Evolutionary conservation across 768 basidiomycete species (phyloP).

Genomic region (Lentinula raphanica): DNA sequence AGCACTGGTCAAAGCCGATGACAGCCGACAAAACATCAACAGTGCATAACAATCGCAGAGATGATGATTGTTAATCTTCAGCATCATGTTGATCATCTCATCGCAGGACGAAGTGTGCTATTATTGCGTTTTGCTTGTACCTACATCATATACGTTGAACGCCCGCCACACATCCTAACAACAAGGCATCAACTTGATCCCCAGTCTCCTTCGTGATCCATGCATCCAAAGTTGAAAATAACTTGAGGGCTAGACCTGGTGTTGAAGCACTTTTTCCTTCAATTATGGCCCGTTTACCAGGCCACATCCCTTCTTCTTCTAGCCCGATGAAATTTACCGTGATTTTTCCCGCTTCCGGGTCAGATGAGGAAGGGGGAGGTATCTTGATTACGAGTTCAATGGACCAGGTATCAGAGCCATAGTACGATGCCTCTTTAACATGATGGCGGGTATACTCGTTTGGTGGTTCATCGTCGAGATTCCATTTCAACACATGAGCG

Average conservation of each 20-base stretch:
- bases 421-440: conserved; percentile 88
- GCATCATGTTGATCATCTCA: too few species aligned
- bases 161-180: conserved; percentile 71
- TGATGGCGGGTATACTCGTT: conserved; percentile 75
- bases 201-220: conserved; percentile 66
- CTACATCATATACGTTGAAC: not conserved
- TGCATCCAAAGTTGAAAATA: conserved; percentile 70
- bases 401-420: conserved; percentile 67
- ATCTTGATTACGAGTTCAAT: conserved; percentile 69
- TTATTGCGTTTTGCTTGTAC: too few species aligned
- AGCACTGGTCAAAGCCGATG: not conserved
- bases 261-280: conserved; percentile 30
- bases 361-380: conserved; percentile 17
- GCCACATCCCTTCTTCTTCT: conserved; percentile 83
- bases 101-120: too few species aligned
- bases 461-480: conserved; percentile 74
- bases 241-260: conserved; percentile 50
- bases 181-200: conserved; percentile 60
- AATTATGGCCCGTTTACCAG: conserved; percentile 42
- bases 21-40: not conserved
- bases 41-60: too few species aligned
- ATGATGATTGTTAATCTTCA: too few species aligned
- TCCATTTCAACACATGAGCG: conserved; percentile 84
- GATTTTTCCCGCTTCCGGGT: conserved; percentile 23
- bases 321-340: conserved; percentile 75